Percentiles rank a stretch among this genome's conserved stretches.
Evolutionary conservation across 2,329 filamentous ascomycete genomes (phyloP).

Genomic region (Chaetomium globosum): DNA sequence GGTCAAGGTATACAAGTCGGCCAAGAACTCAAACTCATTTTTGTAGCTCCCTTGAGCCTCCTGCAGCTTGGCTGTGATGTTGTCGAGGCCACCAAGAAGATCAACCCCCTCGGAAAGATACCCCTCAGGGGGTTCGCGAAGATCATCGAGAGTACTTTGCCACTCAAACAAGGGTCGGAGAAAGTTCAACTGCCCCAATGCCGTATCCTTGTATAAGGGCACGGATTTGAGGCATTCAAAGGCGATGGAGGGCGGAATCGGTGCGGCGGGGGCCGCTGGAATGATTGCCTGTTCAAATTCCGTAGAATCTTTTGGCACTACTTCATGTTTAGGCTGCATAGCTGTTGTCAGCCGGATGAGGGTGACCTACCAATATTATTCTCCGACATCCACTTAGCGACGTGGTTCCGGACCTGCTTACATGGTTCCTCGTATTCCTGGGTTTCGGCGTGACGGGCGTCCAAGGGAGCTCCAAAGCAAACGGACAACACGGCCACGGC

Average conservation of each 20-base stretch:
- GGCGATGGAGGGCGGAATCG: slow-evolving; percentile 28
- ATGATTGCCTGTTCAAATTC: not conserved
- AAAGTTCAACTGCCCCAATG: not conserved
- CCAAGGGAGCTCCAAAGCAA: not conserved
- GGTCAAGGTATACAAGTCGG: slow-evolving; percentile 6
- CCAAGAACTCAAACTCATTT: not conserved
- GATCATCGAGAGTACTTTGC: not conserved
- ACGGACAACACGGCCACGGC: not conserved
- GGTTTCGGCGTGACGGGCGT: not conserved
- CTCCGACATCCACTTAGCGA: slow-evolving; percentile 9
- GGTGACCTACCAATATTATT: slow-evolving; percentile 12
- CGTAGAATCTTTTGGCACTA: slow-evolving; percentile 7
- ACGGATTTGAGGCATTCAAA: slow-evolving; percentile 25
- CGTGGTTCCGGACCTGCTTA: slow-evolving; percentile 6
- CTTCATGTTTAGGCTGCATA: not conserved
- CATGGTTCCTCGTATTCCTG: not conserved
- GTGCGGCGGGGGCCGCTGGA: slow-evolving; percentile 1
- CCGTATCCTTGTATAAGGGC: not conserved
- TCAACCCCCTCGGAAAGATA: not conserved
- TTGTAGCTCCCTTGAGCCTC: not conserved
- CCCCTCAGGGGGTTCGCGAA: not conserved
- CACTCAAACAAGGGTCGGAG: not conserved
- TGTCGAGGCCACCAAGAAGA: not conserved
- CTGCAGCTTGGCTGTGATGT: not conserved
- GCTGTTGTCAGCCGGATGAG: not conserved